These are phyloP conservation scores for Dioscorea dumetorum DNA, from an alignment of 106 monocot genomes.

Conservation along the genomic window DNA sequence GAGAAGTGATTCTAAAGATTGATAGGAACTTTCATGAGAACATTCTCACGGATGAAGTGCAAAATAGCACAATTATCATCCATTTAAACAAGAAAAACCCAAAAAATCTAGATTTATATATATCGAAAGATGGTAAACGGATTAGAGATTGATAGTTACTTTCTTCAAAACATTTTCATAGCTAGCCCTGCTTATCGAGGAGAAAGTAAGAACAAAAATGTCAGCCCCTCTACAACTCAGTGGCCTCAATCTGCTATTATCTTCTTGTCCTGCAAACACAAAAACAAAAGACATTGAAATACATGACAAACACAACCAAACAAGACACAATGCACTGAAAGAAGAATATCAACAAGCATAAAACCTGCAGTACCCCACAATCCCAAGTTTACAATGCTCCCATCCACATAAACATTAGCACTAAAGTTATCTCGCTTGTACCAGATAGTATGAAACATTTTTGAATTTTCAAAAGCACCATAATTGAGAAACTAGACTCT, in stretches of 20 bases:
- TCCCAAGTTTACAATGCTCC: conserved; percentile 67
- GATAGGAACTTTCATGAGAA: no score
- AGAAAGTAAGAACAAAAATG: conserved; percentile 72
- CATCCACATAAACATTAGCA: conserved; percentile 77
- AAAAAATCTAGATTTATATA: no score
- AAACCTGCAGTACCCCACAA: no score
- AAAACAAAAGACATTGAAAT: neutral
- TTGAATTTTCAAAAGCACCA: no score
- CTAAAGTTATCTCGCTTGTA: conserved; percentile 88
- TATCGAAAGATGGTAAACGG: neutral
- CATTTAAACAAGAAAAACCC: no score
- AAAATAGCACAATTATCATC: no score
- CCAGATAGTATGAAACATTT: no score
- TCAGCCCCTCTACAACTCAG: no score
- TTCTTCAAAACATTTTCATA: conserved; percentile 86
- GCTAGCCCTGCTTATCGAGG: conserved; percentile 68
- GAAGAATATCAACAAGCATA: neutral
- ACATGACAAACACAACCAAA: neutral
- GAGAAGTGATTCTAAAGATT: no score
- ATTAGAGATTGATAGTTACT: conserved; percentile 21
- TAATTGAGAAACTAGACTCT: no score
- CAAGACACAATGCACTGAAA: neutral
- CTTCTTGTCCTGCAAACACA: conserved; percentile 65
- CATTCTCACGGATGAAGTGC: no score
- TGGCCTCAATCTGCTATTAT: no score